Evolutionary conservation across 2,329 filamentous ascomycete genomes (phyloP), one percentile per base, ranked within the genome.

Genomic region (Sporothrix schenckii): DNA sequence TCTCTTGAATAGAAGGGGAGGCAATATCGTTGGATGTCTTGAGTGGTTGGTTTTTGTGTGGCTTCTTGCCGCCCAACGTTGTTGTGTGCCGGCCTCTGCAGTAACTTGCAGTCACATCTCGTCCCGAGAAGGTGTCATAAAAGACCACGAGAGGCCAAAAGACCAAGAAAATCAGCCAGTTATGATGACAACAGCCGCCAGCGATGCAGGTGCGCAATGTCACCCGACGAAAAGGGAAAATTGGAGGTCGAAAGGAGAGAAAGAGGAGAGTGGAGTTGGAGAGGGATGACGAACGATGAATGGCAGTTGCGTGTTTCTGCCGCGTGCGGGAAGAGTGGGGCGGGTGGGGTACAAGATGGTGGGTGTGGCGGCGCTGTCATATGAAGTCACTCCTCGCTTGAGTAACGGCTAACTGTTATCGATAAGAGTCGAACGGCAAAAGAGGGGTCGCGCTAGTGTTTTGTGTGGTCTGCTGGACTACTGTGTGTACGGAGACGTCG

Each of bases 231-330:
- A 19, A 5, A 21, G 2, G 39, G 21, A 44, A 24, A 24, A 44
- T 19, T 3, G 34, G n/a, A 14, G 3, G 54, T 14, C 11, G 53
- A 19, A 34, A 4, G 19, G 54, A 58, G 19, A 58, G 5, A 21
- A 27, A 27, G 24, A 27, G 52, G 24, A 27, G 27, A 30, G 54
- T 11, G 53, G 54, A 58, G 54, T 58, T 58, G 54, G 54, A 44
- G 58, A 61, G 39, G 34, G n/a, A 61, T 61, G 58, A 61, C 39
- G 39, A 24, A 13, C 58, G 19, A 44, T 60, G 56, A 60, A 24
- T 61, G 56, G 56, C n/a, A 21, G 56, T 34, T 61, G 56, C 56
- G 56, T 60, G 54, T 60, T 60, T 60, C 56, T 60, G 56, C 56
- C 56, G 56, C n/a, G 56, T 44, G n/a, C 19, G 34, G 34, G 16